Evolutionary conservation across 129 eudicot species (phyloP), one percentile per base, ranked within the genome.

Genomic region (Pulicaria dysenterica): DNA sequence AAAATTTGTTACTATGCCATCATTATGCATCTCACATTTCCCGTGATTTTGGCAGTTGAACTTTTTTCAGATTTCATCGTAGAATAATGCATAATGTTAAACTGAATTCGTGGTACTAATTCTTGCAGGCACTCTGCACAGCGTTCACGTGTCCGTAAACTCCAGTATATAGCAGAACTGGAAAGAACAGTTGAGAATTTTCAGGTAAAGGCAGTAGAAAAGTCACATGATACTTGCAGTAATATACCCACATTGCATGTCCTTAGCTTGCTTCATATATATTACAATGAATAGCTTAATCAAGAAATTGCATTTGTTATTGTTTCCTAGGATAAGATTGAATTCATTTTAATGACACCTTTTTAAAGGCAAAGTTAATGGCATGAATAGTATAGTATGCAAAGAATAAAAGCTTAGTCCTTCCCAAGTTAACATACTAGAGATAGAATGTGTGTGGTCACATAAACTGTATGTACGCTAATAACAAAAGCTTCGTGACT

Each of bases 141-240:
- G 73, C 72, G 91, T 64, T 85, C 95, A 64, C 84, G 97, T 45
- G 91, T 84, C 56, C 87, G 91, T 17, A 91, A 91, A 61, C 83
- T 87, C 44, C 95, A 85, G 80, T 91, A 91, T 71, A 91, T 91
- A 44, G 84, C 97, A 66, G 95, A 91, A 69, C 88, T 91, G 61
- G 95, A 91, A 80, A 91, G 81, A 85, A 87, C 95, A 37, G 91
- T 87, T 13, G 78, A 83, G 44, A 60, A 49, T 50, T 78, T 79
- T 71, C 86, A 91, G 97, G 95, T 91, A 79, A 69, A 24, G 46
- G 13, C 13, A 50, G 12, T 66, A 36, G 10, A 58, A 63, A 16
- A 14, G 65, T 53, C 7, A 13, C 13, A 38, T 41, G 11, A 37
- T 68, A 39, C 65, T 51, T 60, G 3, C 40, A 31, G 3, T 39